A percentile compares a stretch with the other conserved stretches of the same genome.
These are phyloP conservation scores for Sideroxylon spinosum DNA, from an alignment of 179 eudicot species.

Conservation along the genomic window DNA sequence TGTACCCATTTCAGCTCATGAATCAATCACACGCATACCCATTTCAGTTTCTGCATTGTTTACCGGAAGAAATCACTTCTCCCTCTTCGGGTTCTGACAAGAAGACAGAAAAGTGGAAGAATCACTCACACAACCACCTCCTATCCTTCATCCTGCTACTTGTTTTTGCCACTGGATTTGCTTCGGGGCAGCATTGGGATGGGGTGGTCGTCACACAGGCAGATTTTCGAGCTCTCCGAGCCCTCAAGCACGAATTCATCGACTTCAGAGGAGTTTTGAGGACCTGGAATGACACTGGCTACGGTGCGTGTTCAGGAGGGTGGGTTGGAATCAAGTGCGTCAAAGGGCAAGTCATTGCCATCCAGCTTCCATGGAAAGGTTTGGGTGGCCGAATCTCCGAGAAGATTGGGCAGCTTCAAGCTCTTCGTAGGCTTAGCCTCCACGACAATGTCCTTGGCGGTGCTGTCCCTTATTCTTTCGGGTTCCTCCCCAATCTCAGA, in stretches of 20 bases:
- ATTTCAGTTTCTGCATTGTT: constrained; percentile 5
- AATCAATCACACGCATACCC: constrained; percentile 14
- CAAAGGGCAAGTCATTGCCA: constrained; percentile 50
- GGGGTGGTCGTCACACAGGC: constrained; percentile 41
- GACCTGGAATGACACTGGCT: constrained; percentile 57
- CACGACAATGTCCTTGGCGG: constrained; percentile 72
- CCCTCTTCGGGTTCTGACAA: not conserved
- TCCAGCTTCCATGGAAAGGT: constrained; percentile 68
- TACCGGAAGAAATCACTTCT: not conserved
- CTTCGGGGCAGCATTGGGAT: constrained; percentile 35
- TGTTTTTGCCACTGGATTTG: constrained; percentile 13
- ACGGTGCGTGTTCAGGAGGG: constrained; percentile 62
- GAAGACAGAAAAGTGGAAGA: too few relatives aligned
- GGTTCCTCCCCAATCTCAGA: constrained; percentile 64
- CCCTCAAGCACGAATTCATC: constrained; percentile 46
- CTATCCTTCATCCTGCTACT: constrained; percentile 13
- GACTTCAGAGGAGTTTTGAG: constrained; percentile 36
- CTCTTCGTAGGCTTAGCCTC: constrained; percentile 64
- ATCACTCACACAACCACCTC: not conserved
- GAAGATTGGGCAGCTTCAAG: constrained; percentile 50
- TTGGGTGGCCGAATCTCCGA: constrained; percentile 55
- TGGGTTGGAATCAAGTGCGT: constrained; percentile 75
- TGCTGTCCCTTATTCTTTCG: constrained; percentile 58
- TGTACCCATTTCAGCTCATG: constrained; percentile 2
- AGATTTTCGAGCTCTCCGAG: constrained; percentile 60